Percentiles rank a stretch among this genome's conserved stretches.
phyloP scores from a whole-genome alignment of 1,139 yeast genomes.

The Nakaseomyces sp. region DNA sequence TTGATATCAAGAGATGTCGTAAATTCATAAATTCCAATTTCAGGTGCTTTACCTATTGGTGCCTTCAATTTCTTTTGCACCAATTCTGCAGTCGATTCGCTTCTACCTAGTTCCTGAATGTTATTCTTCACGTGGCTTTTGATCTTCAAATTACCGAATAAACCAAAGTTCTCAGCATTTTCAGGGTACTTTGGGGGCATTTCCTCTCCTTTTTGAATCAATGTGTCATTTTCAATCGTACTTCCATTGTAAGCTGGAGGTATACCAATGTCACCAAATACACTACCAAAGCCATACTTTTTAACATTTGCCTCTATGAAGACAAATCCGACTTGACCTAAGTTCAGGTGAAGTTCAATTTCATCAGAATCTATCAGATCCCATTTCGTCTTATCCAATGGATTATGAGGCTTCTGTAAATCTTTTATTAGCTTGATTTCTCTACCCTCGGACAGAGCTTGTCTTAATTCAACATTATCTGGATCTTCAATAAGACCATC shows the following conservation, averaged over 20 bases:
- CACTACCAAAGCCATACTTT: slow-evolving; percentile 85
- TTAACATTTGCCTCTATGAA: slow-evolving; percentile 87
- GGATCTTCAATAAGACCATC: slow-evolving; percentile 31
- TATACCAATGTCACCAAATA: slow-evolving; percentile 61
- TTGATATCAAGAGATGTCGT: neutral
- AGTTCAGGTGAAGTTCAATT: slow-evolving; percentile 59
- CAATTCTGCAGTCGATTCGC: neutral
- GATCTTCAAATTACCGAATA: slow-evolving; percentile 2
- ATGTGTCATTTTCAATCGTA: slow-evolving; percentile 44
- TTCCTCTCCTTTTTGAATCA: slow-evolving; percentile 65
- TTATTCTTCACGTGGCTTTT: slow-evolving; percentile 1
- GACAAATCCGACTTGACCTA: slow-evolving; percentile 89
- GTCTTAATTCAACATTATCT: slow-evolving; percentile 27
- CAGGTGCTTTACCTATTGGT: slow-evolving; percentile 1
- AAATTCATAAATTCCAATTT: slow-evolving; percentile 5
- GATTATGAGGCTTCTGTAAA: slow-evolving; percentile 21
- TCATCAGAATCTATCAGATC: slow-evolving; percentile 24
- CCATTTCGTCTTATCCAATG: slow-evolving; percentile 10
- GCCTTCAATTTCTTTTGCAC: slow-evolving; percentile 1
- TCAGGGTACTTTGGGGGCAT: slow-evolving; percentile 51
- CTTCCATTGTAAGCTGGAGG: slow-evolving; percentile 63
- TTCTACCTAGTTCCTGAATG: neutral
- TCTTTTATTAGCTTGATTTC: slow-evolving; percentile 21
- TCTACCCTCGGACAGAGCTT: slow-evolving; percentile 18
- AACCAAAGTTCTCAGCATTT: neutral